Evolutionary conservation across 2,329 filamentous ascomycete genomes (phyloP), one percentile per base, ranked within the genome.

Genomic region (Ophiocordyceps sinensis): DNA sequence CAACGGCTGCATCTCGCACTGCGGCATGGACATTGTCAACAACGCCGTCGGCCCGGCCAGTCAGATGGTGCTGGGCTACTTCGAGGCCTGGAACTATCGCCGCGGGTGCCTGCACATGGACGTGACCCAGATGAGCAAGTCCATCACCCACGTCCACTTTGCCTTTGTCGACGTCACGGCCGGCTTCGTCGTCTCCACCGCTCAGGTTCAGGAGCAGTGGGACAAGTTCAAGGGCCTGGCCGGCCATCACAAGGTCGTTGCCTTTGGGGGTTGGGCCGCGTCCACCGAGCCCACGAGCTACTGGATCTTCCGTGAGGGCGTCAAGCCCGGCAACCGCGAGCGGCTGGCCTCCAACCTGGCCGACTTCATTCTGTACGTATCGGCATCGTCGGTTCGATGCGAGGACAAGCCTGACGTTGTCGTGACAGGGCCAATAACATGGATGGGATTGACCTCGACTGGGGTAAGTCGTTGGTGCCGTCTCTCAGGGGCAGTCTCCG

Each of bases 381-480:
- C 19, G 19, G 19, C 19, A 19, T 19, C 19, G 19, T 19, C 19
- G 19, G 3, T 19, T 19, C 19, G 19, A 4, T 19, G 19, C 19
- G 19, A 19, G 19, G 19, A 19, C 19, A n/a, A n/a, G n/a, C 19
- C 19, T 19, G 19, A 19, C 19, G 19, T 4, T 19, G 19, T 4
- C 19, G 19, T 48, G 5, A 65, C 43, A 43, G 57, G n/a, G 23
- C 65, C 11, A 28, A 61, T 13, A 39, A 45, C 7, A 44, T 67
- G 0, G 62, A 65, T 36, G 63, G 65, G 0, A 42, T 66, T 5
- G 62, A 66, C 39, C 45, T 64, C 21, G 62, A 66, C 54, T 1
- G 48, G 28, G 19, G 19, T 19, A 19, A 19, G 19, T 19, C 19
- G 19, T 19, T n/a, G n/a, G n/a, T n/a, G n/a, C 19, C 19, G 19